Evolutionary conservation across 495 filamentous ascomycete genomes (phyloP).

Genomic region (Neurospora sp.): DNA sequence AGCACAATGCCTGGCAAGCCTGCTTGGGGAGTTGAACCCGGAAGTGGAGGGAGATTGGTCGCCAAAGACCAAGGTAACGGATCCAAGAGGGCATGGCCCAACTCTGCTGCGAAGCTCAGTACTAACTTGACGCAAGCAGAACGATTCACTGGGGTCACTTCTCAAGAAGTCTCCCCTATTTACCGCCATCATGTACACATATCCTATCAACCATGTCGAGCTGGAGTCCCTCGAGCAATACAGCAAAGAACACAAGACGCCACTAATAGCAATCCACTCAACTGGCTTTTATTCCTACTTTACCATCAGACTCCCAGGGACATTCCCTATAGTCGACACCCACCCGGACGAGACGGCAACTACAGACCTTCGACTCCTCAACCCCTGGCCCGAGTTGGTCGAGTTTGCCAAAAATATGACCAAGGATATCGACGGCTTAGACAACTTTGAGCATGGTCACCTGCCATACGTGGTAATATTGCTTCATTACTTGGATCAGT

Average conservation of each 20-base stretch:
- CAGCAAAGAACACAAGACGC: slow-evolving; percentile 51
- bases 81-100: not conserved
- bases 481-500: slow-evolving; percentile 74
- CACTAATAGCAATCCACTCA: slow-evolving; percentile 74
- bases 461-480: slow-evolving; percentile 81
- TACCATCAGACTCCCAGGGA: slow-evolving; percentile 58
- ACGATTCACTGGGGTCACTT: slow-evolving; percentile 22
- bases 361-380: slow-evolving; percentile 74
- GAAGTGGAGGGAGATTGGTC: slow-evolving; percentile 69
- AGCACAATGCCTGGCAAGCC: slow-evolving; percentile 62
- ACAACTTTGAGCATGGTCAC: slow-evolving; percentile 82
- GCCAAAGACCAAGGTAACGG: slow-evolving; percentile 28
- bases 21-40: slow-evolving; percentile 87
- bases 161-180: slow-evolving; percentile 42
- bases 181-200: slow-evolving; percentile 65
- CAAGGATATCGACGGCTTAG: slow-evolving; percentile 53
- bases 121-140: slow-evolving; percentile 1
- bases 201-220: slow-evolving; percentile 51
- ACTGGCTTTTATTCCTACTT: slow-evolving; percentile 85
- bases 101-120: slow-evolving; percentile 3
- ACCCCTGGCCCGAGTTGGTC: slow-evolving; percentile 77
- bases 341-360: slow-evolving; percentile 83
- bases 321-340: slow-evolving; percentile 92
- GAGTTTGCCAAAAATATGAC: slow-evolving; percentile 53
- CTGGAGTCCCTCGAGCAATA: slow-evolving; percentile 49